Evolutionary conservation across 345 rosid species (phyloP).

Genomic region (Bruguiera gymnorhiza): DNA sequence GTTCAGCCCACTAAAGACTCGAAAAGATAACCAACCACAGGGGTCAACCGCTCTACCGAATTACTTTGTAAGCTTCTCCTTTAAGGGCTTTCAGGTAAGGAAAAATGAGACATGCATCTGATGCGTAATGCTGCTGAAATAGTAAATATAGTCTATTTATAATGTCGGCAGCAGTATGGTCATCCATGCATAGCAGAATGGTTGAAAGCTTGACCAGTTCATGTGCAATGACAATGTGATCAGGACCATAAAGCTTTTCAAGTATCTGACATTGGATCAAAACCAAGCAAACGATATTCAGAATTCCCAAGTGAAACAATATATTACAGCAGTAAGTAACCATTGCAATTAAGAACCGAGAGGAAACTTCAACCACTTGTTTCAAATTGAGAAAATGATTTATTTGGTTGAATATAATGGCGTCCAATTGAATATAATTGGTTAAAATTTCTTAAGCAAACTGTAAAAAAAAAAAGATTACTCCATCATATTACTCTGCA

Average conservation of each 20-base stretch:
- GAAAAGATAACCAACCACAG: too few species aligned
- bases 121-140: constrained; percentile 53
- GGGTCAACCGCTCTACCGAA: neutral
- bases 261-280: constrained; percentile 47
- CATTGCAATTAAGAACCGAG: neutral
- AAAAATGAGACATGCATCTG: constrained; percentile 44
- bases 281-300: constrained; percentile 10
- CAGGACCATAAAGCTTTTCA: constrained; percentile 53
- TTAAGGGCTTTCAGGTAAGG: constrained; percentile 45
- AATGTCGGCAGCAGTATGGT: constrained; percentile 36
- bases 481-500: too few species aligned
- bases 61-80: constrained; percentile 21
- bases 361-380: neutral
- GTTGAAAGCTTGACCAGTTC: constrained; percentile 78
- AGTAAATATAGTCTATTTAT: constrained; percentile 36
- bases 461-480: too few species aligned
- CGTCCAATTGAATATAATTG: too few species aligned
- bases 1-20: too few species aligned
- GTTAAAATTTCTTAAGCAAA: too few species aligned
- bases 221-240: constrained; percentile 69
- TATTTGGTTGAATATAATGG: too few species aligned
- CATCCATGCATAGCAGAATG: constrained; percentile 51
- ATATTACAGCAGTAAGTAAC: neutral
- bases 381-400: neutral
- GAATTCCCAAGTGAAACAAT: neutral